Base-by-base conservation (phyloP, 2,329 filamentous ascomycete genomes). In the Colletotrichum eremochloae region DNA sequence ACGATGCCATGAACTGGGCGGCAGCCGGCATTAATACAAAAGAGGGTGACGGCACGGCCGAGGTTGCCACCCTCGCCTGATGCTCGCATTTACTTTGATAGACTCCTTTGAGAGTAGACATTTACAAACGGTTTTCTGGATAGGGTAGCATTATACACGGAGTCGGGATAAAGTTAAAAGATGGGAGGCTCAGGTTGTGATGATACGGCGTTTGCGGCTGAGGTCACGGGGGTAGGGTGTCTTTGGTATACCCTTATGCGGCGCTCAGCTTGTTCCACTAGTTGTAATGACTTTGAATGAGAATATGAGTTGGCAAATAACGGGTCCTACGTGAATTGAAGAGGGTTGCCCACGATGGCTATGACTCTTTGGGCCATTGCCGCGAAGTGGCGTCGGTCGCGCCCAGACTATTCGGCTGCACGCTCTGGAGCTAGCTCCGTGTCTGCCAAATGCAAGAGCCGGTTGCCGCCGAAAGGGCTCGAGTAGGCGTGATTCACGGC, bases 1-100 rank as follows among this genome's bases (percentile, higher is more conserved):
- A 68, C 31, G 75, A 74, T 40, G 75, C 74, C 55, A 77, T 76
- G 62, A 75, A 74, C 40, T 75, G 73, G 73, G 73, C 72, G 11
- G 67, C 73, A 8, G 38, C 63, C 38, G 53, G 70, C 18, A 48
- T 57, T 46, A 55, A 55, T 15, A 56, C 38, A 14, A 72, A 65
- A 12, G 70, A 72, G 15, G 40, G 46, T 18, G 60, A 69, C 8
- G 70, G 70, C 58, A 61, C 42, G 57, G 60, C 70, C 56, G 55
- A 65, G 48, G 64, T 62, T 38, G 60, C 60, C 40, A 62, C 60
- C 44, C 20, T 69, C 6, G 70, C 55, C 40, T 72, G 55, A 70
- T 48, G 18, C n/a, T 48, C 44, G 57, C 48, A 52, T 38, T 61
- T 52, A 3, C 42, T 33, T 64, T 55, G 44, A 42, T 60, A 63